Base-by-base conservation (phyloP, 129 eudicot species). In the Heracleum sosnowskyi region DNA sequence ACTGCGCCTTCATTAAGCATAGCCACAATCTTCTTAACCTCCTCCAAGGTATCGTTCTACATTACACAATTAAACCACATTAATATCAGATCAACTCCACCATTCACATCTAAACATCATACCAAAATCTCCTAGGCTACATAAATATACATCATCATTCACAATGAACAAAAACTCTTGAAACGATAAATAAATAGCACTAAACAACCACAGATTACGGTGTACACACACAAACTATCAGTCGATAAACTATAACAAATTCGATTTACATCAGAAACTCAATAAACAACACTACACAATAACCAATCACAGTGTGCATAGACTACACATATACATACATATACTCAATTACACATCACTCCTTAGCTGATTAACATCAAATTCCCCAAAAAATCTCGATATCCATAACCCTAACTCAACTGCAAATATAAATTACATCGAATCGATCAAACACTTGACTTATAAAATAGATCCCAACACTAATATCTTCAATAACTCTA, bases 1-100 rank as follows among this genome's bases (percentile, higher is more conserved):
- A 91, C 76, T 35, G 89, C 76, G 78, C 90, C 98, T 36, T 83
- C 90, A 84, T 93, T 93, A 69, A 93, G 93, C 5, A 90, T 87
- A 11, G 89, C 33, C 22, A 93, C 91, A n/a, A 93, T 89, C 86
- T 93, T 93, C 89, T 93, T 91, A 87, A 93, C 93, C 77, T 93
- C 97, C 33, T 86, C 97, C 3, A 85, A 24, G 42, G 95, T 93
- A 72, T 97, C 98, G 78, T 93, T 93, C 98, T 93, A 73, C 82
- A 77, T 34, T 39, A 11, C 35, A 79, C 0, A 26, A 74, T 64
- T 60, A 78, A 35, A 84, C 74, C 34, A 82, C 34, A 18, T 17
- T 51, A 41, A 72, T n/a, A 35, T 35, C 37, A 35, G 37, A 35
- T 35, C 37, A 35, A 35, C 37, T 35, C 37, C 37, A 35, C 37